phyloP scores from a whole-genome alignment of 768 basidiomycete species.

The Nidularia sp. region DNA sequence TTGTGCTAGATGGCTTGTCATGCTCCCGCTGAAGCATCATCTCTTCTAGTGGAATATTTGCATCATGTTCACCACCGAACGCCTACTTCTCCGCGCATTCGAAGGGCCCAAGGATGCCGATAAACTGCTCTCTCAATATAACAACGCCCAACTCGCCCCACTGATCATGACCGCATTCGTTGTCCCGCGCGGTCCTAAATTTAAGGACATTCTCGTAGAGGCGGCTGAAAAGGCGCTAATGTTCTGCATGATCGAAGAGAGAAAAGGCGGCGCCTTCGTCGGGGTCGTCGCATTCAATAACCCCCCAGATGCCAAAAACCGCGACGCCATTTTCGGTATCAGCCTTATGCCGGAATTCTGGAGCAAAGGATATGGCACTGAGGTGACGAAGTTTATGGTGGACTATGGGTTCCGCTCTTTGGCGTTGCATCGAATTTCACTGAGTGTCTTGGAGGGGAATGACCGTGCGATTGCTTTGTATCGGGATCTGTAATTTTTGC shows the following conservation, averaged over 20 bases:
- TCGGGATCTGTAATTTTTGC: conserved; percentile 8
- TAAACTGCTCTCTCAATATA: conserved; percentile 7
- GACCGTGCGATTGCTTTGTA: conserved; percentile 10
- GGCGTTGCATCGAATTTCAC: conserved; percentile 11
- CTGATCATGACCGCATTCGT: conserved; percentile 6
- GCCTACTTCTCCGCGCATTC: conserved; percentile 10
- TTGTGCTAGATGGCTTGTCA: too few relatives aligned
- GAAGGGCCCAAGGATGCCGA: conserved; percentile 6
- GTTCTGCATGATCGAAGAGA: conserved; percentile 12
- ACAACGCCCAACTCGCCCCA: conserved; percentile 8
- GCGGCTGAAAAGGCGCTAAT: conserved; percentile 10
- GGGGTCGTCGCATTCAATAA: neutral
- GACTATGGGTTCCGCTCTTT: conserved; percentile 10
- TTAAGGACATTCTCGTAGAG: conserved; percentile 7
- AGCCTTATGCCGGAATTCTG: neutral
- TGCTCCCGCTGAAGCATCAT: too few relatives aligned
- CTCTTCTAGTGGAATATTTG: too few relatives aligned
- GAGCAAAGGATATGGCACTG: conserved; percentile 7
- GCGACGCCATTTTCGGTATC: neutral
- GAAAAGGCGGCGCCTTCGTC: neutral
- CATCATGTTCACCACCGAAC: conserved; percentile 1
- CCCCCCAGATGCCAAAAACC: neutral
- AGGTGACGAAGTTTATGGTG: conserved; percentile 9
- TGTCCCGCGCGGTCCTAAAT: conserved; percentile 7
- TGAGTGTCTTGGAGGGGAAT: conserved; percentile 13